A percentile compares a stretch with the other conserved stretches of the same genome.
phyloP scores from a whole-genome alignment of 305 asterid genomes.

The Fraxinus baroniana region DNA sequence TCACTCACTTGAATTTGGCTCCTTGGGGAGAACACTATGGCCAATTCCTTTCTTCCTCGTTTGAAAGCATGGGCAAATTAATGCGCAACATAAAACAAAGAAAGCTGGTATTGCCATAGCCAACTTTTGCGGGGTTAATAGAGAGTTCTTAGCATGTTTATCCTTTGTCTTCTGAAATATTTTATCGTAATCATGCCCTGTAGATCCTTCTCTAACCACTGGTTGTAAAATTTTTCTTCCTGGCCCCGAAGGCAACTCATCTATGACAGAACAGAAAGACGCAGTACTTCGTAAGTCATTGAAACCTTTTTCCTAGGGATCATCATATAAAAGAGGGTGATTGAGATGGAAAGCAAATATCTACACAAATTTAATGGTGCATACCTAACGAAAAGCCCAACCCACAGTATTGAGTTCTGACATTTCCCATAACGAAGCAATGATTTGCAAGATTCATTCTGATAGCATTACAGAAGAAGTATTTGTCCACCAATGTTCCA shows the following conservation, averaged over 20 bases:
- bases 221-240: slow-evolving; percentile 51
- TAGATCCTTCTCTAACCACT: slow-evolving; percentile 44
- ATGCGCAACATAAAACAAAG: slow-evolving; percentile 66
- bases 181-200: slow-evolving; percentile 30
- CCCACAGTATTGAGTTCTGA: slow-evolving; percentile 41
- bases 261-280: slow-evolving; percentile 38
- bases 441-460: slow-evolving; percentile 33
- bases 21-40: slow-evolving; percentile 59
- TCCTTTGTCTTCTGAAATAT: slow-evolving; percentile 32
- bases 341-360: neutral
- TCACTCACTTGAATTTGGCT: slow-evolving; percentile 73
- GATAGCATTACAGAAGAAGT: slow-evolving; percentile 61
- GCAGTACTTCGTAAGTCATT: slow-evolving; percentile 9
- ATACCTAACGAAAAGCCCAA: slow-evolving; percentile 48
- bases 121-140: slow-evolving; percentile 44
- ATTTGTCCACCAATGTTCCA: slow-evolving; percentile 54
- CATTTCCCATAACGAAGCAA: slow-evolving; percentile 39
- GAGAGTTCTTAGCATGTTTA: slow-evolving; percentile 27
- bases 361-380: slow-evolving; percentile 3
- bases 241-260: slow-evolving; percentile 35
- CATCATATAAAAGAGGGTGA: slow-evolving; percentile 5
- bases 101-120: slow-evolving; percentile 70
- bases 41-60: slow-evolving; percentile 58
- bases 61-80: slow-evolving; percentile 83
- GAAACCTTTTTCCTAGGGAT: neutral